Conservation (phyloP, 768 basidiomycete species). For the Xerocomellus dryophilus region DNA sequence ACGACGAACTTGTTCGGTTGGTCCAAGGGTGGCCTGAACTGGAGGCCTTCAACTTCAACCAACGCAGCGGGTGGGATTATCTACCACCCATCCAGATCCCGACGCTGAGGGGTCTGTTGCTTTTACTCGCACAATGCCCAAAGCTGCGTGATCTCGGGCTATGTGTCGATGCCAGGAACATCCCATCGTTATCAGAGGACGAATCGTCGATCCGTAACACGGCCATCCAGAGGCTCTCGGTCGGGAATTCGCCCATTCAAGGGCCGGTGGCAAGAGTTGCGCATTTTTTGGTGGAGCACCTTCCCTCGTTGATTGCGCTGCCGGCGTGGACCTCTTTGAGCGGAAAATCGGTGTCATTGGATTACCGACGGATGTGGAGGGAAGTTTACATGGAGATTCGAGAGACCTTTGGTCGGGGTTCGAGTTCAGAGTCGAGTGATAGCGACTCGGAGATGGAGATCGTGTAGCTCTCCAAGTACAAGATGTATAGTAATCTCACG, state of each 20-base stretch:
- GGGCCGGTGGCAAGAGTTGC: not conserved
- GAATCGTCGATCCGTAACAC: conserved; percentile 1
- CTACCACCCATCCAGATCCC: not conserved
- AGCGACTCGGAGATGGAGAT: no score
- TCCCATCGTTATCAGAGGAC: not conserved
- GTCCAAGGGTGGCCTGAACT: conserved; percentile 5
- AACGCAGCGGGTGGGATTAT: not conserved
- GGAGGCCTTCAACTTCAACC: conserved; percentile 1
- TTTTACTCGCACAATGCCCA: not conserved
- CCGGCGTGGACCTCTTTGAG: not conserved
- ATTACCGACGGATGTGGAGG: not conserved
- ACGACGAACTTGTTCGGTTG: not conserved
- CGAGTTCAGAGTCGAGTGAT: no score
- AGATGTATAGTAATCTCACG: no score
- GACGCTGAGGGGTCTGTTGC: conserved; percentile 5
- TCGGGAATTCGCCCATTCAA: conserved; percentile 5
- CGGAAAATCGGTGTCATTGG: no score
- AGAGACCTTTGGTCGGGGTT: not conserved
- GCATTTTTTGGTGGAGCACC: not conserved
- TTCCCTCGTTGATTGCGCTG: not conserved
- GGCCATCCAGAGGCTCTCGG: not conserved
- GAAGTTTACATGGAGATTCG: not conserved
- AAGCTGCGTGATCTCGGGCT: not conserved
- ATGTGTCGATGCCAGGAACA: conserved; percentile 1
- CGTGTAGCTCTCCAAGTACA: no score